phyloP scores from a whole-genome alignment of 768 basidiomycete species.

The Tricholomella constricta region DNA sequence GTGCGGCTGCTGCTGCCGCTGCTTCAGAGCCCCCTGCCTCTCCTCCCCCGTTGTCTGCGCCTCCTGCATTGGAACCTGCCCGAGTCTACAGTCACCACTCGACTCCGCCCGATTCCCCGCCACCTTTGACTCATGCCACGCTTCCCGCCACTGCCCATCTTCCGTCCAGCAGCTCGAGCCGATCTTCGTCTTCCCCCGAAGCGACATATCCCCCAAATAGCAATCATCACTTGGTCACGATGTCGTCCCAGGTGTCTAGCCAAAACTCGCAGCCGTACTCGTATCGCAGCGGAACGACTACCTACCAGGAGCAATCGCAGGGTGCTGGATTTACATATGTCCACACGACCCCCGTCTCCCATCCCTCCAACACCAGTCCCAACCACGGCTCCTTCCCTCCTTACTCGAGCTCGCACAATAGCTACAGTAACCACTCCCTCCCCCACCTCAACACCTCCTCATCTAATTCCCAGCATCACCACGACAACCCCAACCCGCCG shows the following conservation, averaged over 20 bases:
- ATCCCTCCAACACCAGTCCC: conserved; percentile 22
- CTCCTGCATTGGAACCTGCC: conserved; percentile 50
- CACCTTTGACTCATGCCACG: conserved; percentile 53
- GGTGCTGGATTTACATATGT: conserved; percentile 38
- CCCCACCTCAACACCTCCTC: conserved; percentile 26
- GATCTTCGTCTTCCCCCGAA: conserved; percentile 50
- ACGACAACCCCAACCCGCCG: conserved; percentile 26
- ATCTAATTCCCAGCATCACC: conserved; percentile 16
- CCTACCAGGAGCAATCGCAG: conserved; percentile 47
- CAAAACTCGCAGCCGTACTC: conserved; percentile 29
- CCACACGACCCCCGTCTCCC: conserved; percentile 36
- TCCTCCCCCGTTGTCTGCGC: conserved; percentile 36
- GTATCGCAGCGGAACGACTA: conserved; percentile 42
- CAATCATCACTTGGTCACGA: conserved; percentile 23
- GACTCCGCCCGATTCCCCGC: conserved; percentile 58
- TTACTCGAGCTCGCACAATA: conserved; percentile 34
- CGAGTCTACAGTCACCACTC: conserved; percentile 36
- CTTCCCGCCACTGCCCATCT: conserved; percentile 43
- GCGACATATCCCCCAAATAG: conserved; percentile 36
- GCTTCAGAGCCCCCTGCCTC: conserved; percentile 24
- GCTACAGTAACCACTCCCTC: conserved; percentile 22
- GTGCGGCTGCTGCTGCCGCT: conserved; percentile 28
- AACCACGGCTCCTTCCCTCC: conserved; percentile 36
- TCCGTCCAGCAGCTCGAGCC: conserved; percentile 37
- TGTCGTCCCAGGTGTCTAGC: conserved; percentile 23